phyloP scores from a whole-genome alignment of 257 asterid genomes.

The Euphrasia confusa region DNA sequence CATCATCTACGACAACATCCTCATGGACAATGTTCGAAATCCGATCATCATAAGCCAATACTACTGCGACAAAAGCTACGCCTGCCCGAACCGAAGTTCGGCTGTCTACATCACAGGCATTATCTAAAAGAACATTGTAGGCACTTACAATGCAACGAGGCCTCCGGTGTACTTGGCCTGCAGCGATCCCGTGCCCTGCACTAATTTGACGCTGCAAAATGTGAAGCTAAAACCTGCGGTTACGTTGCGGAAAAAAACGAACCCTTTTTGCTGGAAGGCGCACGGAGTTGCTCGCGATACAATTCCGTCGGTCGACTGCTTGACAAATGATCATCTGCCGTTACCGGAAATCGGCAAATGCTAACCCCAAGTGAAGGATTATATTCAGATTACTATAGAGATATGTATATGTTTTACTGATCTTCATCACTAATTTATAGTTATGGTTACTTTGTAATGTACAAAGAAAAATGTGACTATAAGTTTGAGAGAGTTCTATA shows the following conservation, averaged over 20 bases:
- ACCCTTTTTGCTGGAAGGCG: slow-evolving; percentile 86
- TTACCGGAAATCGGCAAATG: slow-evolving; percentile 47
- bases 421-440: too few relatives aligned
- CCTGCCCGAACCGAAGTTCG: slow-evolving; percentile 60
- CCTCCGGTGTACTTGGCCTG: slow-evolving; percentile 85
- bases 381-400: too few relatives aligned
- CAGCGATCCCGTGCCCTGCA: slow-evolving; percentile 73
- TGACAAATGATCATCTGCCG: slow-evolving; percentile 56
- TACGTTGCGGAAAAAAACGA: slow-evolving; percentile 28
- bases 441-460: too few relatives aligned
- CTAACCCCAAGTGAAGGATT: slow-evolving; percentile 12
- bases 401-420: too few relatives aligned
- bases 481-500: too few relatives aligned
- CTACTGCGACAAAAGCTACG: slow-evolving; percentile 48
- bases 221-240: slow-evolving; percentile 56
- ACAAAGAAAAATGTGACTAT: too few relatives aligned
- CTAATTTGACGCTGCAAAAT: slow-evolving; percentile 56
- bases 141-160: slow-evolving; percentile 76
- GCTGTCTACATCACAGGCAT: slow-evolving; percentile 63
- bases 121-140: slow-evolving; percentile 48
- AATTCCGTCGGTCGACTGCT: slow-evolving; percentile 68
- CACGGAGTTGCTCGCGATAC: slow-evolving; percentile 45
- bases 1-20: slow-evolving; percentile 50
- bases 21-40: slow-evolving; percentile 79
- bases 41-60: slow-evolving; percentile 87